Base-by-base conservation (phyloP, 2,329 filamentous ascomycete genomes). In the Fusarium stilboides region DNA sequence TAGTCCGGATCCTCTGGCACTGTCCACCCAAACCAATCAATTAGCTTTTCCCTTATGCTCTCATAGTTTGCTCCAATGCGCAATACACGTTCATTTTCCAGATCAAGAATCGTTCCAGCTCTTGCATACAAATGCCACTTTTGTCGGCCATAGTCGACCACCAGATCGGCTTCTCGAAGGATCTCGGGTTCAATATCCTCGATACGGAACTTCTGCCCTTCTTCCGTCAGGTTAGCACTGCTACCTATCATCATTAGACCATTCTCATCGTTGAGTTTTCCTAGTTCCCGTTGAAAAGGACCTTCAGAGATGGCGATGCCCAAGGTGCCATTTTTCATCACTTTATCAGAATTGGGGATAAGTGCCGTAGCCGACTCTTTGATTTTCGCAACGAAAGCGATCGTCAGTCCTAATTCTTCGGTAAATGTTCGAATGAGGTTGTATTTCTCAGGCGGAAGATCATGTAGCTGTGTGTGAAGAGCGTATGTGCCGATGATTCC, bases 81-180 rank as follows among this genome's bases (percentile, higher is more conserved):
- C 0, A 44, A 17, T 3, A 33, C 26, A 8, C 26, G 26, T 1
- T 24, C 50, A 24, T 12, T 13, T 4, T 44, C 2, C 36, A 44
- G 12, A 6, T 53, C 37, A 17, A 53, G 1, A 6, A 53, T 33
- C 10, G 50, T 53, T 8, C 26, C 50, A 3, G 50, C 50, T 5
- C 50, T 53, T 6, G 24, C 36, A 44, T 53, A 44, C 26, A 53
- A n/a, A 15, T 52, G 37, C 50, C 50, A 52, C 14, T 44, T 52
- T 4, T 52, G 37, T 4, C 36, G 50, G n/a, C 37, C 37, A 2
- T 52, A 43, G 50, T 52, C 13, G 4, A 44, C 1, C 9, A 52
- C 19, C 1, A 52, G 17, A 20, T 52, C 37, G 14, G 36, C 37
- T 15, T 19, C 37, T 12, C 31, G 13, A 3, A 52, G 2, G 19